Percentiles rank a stretch among this genome's conserved stretches.
Evolutionary conservation across 768 basidiomycete genomes (phyloP).

Genomic region (Auriscalpium vulgare): DNA sequence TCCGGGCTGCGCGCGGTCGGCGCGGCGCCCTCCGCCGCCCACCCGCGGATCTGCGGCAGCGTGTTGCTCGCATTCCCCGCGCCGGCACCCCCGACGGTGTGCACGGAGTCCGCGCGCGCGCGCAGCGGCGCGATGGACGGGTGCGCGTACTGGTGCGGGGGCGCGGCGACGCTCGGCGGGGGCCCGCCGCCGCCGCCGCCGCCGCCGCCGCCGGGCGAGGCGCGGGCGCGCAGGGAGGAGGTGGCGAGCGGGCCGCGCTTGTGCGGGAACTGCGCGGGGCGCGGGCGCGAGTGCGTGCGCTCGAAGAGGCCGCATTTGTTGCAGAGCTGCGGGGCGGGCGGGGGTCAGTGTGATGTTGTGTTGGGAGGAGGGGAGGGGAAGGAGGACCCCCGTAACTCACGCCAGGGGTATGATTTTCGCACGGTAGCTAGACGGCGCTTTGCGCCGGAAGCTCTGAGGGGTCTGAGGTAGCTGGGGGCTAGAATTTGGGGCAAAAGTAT

Average conservation of each 20-base stretch:
- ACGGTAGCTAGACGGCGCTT: no score
- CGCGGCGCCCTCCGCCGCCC: constrained; percentile 28
- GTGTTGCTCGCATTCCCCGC: constrained; percentile 18
- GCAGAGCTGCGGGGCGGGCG: constrained; percentile 29
- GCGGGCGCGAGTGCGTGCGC: constrained; percentile 68
- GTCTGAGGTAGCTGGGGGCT: no score
- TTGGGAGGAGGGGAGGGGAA: neutral
- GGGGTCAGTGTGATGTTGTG: neutral
- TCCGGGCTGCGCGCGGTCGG: neutral
- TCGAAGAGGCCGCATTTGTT: constrained; percentile 77
- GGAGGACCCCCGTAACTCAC: no score
- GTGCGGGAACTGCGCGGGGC: constrained; percentile 78
- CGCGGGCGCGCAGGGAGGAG: constrained; percentile 36
- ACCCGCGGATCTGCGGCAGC: constrained; percentile 40
- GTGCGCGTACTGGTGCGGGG: constrained; percentile 44
- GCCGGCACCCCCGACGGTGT: no score
- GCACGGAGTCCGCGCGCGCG: constrained; percentile 26
- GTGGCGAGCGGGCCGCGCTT: constrained; percentile 63
- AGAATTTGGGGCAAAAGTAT: no score
- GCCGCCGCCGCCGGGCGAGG: no score
- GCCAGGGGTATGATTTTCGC: no score
- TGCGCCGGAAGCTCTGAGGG: no score
- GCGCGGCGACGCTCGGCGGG: constrained; percentile 37
- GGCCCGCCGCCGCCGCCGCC: no score
- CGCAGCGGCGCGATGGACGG: constrained; percentile 43